Evolutionary conservation across 2,329 filamentous ascomycete genomes (phyloP).

Genomic region (Apiospora malaysiana): DNA sequence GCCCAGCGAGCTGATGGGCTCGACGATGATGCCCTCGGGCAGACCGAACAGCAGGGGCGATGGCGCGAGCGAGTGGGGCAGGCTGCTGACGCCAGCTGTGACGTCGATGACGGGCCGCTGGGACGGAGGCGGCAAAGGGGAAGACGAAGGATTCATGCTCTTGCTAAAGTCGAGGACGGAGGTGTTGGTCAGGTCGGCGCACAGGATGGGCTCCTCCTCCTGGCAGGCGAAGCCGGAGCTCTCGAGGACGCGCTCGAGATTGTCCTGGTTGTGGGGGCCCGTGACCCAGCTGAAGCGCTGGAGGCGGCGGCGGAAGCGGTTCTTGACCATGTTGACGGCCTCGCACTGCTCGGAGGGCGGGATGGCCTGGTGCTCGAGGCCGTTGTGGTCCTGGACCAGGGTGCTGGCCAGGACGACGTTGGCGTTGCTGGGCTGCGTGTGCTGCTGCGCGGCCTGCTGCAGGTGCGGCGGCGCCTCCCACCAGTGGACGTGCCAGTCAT

Average conservation of each 20-base stretch:
- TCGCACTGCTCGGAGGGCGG: constrained; percentile 21
- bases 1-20: not conserved
- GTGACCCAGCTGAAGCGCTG: constrained; percentile 29
- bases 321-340: constrained; percentile 26
- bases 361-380: constrained; percentile 27
- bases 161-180: not conserved
- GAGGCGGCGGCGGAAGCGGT: constrained; percentile 21
- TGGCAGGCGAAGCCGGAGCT: constrained; percentile 23
- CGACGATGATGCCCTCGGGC: constrained; percentile 9
- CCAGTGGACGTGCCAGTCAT: constrained; percentile 29
- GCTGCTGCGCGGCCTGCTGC: not conserved
- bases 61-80: not conserved
- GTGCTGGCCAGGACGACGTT: not conserved
- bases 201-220: constrained; percentile 27
- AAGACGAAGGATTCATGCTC: not conserved
- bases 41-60: not conserved
- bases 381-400: constrained; percentile 26
- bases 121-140: not conserved
- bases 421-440: not conserved
- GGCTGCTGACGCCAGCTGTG: not conserved
- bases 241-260: constrained; percentile 27
- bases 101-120: not conserved
- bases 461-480: constrained; percentile 21
- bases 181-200: constrained; percentile 22
- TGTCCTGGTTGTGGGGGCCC: constrained; percentile 28